phyloP scores from a whole-genome alignment of 2,329 filamentous ascomycete genomes.

The Xylaria digitata region DNA sequence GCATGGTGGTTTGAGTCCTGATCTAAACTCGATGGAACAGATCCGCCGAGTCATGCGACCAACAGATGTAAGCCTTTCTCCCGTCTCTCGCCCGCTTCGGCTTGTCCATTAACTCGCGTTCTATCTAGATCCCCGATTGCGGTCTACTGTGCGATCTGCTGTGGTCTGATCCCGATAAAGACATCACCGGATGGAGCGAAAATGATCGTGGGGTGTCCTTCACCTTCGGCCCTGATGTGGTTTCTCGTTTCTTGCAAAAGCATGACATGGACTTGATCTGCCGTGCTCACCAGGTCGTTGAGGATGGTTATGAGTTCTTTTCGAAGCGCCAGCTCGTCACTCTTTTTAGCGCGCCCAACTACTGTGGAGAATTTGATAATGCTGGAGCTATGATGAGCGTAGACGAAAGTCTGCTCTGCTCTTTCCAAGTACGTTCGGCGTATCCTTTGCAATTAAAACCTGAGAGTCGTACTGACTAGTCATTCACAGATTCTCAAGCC shows the following conservation, averaged over 20 bases:
- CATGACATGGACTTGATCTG: conserved; percentile 99
- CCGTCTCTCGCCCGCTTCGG: conserved; percentile 45
- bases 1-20: conserved; percentile 97
- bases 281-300: conserved; percentile 97
- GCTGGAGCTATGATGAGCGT: conserved; percentile 99
- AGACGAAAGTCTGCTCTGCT: conserved; percentile 97
- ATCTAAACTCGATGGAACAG: conserved; percentile 99
- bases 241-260: conserved; percentile 97
- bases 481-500: conserved; percentile 88
- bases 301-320: conserved; percentile 99
- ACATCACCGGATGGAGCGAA: conserved; percentile 99
- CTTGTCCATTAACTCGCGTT: conserved; percentile 48
- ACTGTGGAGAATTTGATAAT: conserved; percentile 99
- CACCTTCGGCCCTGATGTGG: conserved; percentile 97
- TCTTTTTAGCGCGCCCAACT: conserved; percentile 97
- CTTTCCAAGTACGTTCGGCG: conserved; percentile 80
- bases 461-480: conserved; percentile 38
- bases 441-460: background rate
- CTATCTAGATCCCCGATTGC: conserved; percentile 91
- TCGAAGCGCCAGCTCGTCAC: conserved; percentile 98
- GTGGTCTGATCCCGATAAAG: conserved; percentile 99
- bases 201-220: conserved; percentile 99
- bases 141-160: conserved; percentile 96
- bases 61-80: conserved; percentile 82
- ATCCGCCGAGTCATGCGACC: conserved; percentile 98